phyloP scores from a whole-genome alignment of 225 moss, liverwort and hornwort genomes.

The Polytrichum commune region DNA sequence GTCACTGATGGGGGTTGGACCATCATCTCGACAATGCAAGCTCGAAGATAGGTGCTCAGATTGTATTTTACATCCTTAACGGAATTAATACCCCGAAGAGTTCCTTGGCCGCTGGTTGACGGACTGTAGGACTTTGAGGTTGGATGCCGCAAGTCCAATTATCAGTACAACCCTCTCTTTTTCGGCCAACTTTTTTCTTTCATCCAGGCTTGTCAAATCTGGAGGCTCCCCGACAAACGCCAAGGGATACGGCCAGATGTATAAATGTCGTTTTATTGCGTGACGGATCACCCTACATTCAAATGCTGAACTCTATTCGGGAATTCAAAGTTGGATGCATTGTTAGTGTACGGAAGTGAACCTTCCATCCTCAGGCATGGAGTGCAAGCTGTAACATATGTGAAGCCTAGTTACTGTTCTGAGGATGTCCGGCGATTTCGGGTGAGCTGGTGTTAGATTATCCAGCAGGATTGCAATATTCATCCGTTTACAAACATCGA shows the following conservation, averaged over 20 bases:
- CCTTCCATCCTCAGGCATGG: no score
- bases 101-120: not conserved
- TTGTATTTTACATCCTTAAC: not conserved
- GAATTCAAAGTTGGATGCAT: no score
- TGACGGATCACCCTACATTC: not conserved
- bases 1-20: not conserved
- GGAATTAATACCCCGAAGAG: not conserved
- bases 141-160: no score
- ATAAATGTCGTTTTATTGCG: not conserved
- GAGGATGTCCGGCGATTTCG: not conserved
- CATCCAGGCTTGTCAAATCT: no score
- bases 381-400: not conserved
- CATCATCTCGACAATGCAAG: slow-evolving; percentile 1
- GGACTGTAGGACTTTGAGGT: not conserved
- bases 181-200: no score
- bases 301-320: not conserved
- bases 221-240: no score
- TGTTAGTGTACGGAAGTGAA: not conserved
- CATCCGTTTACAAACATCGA: not conserved
- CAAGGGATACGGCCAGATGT: not conserved
- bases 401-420: not conserved
- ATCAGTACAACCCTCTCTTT: no score
- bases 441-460: not conserved
- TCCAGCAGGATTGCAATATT: no score
- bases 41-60: not conserved